Conservation (phyloP, 139 green algal species). For the Tetraselmis chui region DNA sequence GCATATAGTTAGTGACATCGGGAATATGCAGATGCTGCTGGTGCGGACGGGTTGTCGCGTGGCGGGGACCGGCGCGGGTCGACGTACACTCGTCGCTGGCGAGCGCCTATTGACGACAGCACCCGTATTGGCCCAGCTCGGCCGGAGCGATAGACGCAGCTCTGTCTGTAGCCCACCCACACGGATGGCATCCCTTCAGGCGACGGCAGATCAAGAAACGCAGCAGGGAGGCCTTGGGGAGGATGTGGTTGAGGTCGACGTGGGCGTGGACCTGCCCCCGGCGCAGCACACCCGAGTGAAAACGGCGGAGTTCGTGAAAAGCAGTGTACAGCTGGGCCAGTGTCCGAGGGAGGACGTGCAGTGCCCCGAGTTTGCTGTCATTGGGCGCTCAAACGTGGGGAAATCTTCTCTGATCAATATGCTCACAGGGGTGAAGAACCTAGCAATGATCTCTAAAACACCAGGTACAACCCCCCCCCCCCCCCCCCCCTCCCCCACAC, state of each 20-base stretch:
- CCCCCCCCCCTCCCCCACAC: not conserved
- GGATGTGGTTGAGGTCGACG: constrained; percentile 1
- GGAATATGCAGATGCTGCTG: too few species aligned
- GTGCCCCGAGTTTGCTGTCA: constrained; percentile 89
- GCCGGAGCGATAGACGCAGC: too few species aligned
- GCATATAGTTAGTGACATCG: too few species aligned
- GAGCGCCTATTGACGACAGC: too few species aligned
- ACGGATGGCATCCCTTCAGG: too few species aligned
- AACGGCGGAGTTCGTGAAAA: constrained; percentile 62
- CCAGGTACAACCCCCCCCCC: constrained; percentile 51
- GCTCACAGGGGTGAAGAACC: constrained; percentile 59
- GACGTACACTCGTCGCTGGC: too few species aligned
- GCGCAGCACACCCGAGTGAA: constrained; percentile 19
- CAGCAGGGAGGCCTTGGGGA: not conserved
- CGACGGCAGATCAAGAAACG: not conserved
- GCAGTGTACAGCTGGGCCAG: constrained; percentile 44
- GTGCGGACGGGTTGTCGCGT: too few species aligned
- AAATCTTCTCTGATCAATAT: constrained; percentile 97
- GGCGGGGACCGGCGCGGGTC: too few species aligned
- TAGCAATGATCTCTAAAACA: constrained; percentile 88
- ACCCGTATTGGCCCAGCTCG: too few species aligned
- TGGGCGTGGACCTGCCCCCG: constrained; percentile 16
- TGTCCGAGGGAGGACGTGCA: constrained; percentile 49
- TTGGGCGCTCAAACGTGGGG: constrained; percentile 93
- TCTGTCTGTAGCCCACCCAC: too few species aligned